A percentile compares a stretch with the other conserved stretches of the same genome.
Conservation (phyloP, 2,329 filamentous ascomycete genomes). For the Monosporascus sp. region DNA sequence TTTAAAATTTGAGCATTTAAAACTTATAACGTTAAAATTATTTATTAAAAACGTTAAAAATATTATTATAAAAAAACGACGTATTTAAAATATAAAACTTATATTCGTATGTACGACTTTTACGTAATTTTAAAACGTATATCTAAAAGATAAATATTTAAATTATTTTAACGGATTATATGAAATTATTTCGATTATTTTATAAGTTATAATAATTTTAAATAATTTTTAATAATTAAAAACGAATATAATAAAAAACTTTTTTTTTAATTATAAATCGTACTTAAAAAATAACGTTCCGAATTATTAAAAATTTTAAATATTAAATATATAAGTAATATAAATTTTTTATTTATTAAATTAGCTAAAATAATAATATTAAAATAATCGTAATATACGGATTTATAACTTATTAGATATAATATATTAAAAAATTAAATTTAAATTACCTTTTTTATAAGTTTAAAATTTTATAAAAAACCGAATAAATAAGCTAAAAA, state of each 20-base stretch:
- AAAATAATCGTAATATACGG: background rate
- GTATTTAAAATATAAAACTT: background rate
- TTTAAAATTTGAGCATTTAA: no score
- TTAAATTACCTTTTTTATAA: no score
- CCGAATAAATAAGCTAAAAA: no score
- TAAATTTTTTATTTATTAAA: background rate
- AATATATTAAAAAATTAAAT: no score
- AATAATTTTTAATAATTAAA: no score
- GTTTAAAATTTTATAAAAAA: no score
- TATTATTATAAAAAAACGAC: background rate
- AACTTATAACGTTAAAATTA: no score
- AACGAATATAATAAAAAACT: no score
- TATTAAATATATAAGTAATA: background rate
- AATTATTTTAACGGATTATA: background rate
- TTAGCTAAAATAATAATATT: background rate
- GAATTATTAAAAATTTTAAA: background rate
- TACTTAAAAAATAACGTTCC: background rate
- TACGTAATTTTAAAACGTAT: background rate
- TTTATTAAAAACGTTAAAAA: no score
- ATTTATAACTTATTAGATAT: background rate
- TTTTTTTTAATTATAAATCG: no score
- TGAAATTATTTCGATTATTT: background rate
- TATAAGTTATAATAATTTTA: no score
- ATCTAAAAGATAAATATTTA: background rate
- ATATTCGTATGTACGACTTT: background rate